Base-by-base conservation (phyloP, 2,329 filamentous ascomycete species). In the Pseudogymnoascus pannorum region DNA sequence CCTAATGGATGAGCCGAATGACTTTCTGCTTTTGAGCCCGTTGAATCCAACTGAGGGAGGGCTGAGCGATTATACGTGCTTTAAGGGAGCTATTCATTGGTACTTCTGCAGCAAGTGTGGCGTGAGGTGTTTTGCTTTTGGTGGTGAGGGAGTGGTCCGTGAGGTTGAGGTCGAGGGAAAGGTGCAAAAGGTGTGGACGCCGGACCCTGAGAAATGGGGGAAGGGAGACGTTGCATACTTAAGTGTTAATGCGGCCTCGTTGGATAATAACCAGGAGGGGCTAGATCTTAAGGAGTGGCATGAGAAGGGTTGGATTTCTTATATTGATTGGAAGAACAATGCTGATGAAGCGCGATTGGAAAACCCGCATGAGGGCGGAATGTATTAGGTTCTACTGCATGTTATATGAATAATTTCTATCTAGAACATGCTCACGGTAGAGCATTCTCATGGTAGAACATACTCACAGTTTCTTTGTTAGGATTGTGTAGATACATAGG, bases 71-170 rank as follows among this genome's bases (percentile, higher is more conserved):
- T 81, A 81, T 61, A 70, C 67, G 4, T 73, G 72, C 61, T 67
- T 68, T 60, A 60, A 67, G 2, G 68, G 70, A 54, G 63, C 60
- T 4, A 66, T 71, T 5, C 74, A 75, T 60, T 81, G 75, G 70
- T 75, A 77, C 62, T 81, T 79, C 64, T 81, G 79, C 68, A 75
- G 72, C 58, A 75, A 63, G 0, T 81, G 79, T 63, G 78, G 75
- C 0, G 74, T 76, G 11, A 68, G 77, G 2, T 76, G 75, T 60
- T 77, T 82, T 66, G 74, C 70, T 4, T 69, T 77, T 12, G 62
- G 64, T 51, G 75, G 76, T 0, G 64, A 72, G 29, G 71, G 72
- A 2, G 74, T 75, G 63, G 57, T 59, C 5, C 60, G 60, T 16
- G 62, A 64, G 33, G 64, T 64, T 5, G 58, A 66, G 26, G 54